phyloP scores from a whole-genome alignment of 306 rosid genomes.

The Prunus mira region DNA sequence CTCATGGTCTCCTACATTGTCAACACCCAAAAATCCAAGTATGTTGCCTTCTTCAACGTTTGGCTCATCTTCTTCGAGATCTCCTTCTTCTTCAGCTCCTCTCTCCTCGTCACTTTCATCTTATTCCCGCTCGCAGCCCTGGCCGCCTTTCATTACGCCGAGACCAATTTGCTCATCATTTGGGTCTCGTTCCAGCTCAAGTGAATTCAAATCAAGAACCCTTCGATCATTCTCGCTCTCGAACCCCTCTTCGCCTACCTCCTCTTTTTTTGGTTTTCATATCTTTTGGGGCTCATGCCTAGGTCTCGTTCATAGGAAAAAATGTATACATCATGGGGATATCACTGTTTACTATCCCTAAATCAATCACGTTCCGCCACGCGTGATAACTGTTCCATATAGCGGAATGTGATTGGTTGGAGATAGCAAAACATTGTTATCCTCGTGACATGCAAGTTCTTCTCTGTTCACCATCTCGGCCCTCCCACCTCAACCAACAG shows the following conservation, averaged over 20 bases:
- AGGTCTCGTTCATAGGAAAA: conserved; percentile 27
- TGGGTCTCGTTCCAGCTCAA: conserved; percentile 88
- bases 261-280: conserved; percentile 40
- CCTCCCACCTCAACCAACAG: no score
- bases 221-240: conserved; percentile 65
- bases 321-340: no score
- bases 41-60: conserved; percentile 69
- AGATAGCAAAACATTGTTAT: no score
- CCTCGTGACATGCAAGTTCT: no score
- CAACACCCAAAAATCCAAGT: conserved; percentile 67
- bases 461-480: no score
- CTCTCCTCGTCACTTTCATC: conserved; percentile 45
- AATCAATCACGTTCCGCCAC: no score
- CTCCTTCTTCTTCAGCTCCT: conserved; percentile 63
- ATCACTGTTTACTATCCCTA: no score
- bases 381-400: no score
- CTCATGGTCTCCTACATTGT: conserved; percentile 90
- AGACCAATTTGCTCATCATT: conserved; percentile 67
- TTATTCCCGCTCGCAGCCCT: conserved; percentile 49
- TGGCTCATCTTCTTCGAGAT: conserved; percentile 65
- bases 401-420: no score
- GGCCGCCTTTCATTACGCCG: conserved; percentile 66
- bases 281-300: conserved; percentile 23
- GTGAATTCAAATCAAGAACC: conserved; percentile 81
- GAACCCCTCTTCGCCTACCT: conserved; percentile 76